phyloP scores from a whole-genome alignment of 2,329 filamentous ascomycete species.

The Calonectria pauciramosa region DNA sequence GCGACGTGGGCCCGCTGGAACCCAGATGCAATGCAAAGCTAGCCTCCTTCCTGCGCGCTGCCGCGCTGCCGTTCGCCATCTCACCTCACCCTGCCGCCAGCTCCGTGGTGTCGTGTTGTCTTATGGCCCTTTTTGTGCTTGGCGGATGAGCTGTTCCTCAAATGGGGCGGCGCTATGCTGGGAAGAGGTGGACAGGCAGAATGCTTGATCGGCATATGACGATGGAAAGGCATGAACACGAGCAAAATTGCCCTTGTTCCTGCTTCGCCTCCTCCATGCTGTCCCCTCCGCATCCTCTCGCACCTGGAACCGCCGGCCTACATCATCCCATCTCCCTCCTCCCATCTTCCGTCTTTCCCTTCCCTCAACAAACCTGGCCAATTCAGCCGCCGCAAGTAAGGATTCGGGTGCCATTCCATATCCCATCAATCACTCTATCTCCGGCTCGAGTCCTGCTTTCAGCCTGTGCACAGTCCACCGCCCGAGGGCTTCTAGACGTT shows the following conservation, averaged over 20 bases:
- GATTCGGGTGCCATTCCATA: background rate
- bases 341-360: background rate
- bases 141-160: background rate
- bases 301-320: background rate
- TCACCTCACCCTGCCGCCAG: constrained; percentile 4
- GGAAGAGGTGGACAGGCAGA: constrained; percentile 8
- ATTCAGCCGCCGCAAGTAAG: constrained; percentile 3
- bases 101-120: constrained; percentile 5
- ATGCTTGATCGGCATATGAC: constrained; percentile 22
- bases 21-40: constrained; percentile 8
- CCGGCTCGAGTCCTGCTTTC: constrained; percentile 15
- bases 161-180: constrained; percentile 15
- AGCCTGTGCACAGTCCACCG: constrained; percentile 23
- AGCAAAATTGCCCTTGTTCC: constrained; percentile 14
- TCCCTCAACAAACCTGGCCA: constrained; percentile 6
- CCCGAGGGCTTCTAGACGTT: constrained; percentile 25
- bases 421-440: constrained; percentile 5
- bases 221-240: constrained; percentile 18
- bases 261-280: constrained; percentile 15
- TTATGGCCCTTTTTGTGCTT: background rate
- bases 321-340: constrained; percentile 12
- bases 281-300: background rate
- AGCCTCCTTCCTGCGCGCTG: background rate
- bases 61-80: constrained; percentile 1
- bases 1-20: background rate